These are phyloP conservation scores for Xylaria sp. DNA, from an alignment of 2,329 filamentous ascomycete species.

Conservation along the genomic window DNA sequence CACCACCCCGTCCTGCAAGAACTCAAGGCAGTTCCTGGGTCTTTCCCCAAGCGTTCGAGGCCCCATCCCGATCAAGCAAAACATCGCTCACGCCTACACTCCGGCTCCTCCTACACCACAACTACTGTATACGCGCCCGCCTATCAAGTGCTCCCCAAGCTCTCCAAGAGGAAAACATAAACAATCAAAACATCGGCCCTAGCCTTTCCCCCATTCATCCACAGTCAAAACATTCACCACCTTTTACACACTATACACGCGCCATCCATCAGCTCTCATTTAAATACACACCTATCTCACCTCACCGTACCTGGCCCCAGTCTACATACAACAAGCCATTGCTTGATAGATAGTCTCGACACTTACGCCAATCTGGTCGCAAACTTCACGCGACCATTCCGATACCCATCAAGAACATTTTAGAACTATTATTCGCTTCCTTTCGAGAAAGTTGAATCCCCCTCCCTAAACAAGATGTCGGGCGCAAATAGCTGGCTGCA, in stretches of 20 bases:
- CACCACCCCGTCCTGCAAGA: not conserved
- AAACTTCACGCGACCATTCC: constrained; percentile 48
- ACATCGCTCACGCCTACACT: not conserved
- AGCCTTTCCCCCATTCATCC: constrained; percentile 33
- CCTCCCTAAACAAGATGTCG: constrained; percentile 64
- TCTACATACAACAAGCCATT: constrained; percentile 42
- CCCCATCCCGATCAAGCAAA: constrained; percentile 15
- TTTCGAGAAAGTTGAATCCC: constrained; percentile 38
- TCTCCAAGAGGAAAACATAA: constrained; percentile 37
- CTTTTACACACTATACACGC: constrained; percentile 33
- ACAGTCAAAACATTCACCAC: constrained; percentile 31
- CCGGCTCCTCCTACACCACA: not conserved
- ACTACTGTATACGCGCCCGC: constrained; percentile 6
- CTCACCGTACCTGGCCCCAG: constrained; percentile 26
- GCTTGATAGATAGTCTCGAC: constrained; percentile 31
- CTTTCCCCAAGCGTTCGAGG: constrained; percentile 30
- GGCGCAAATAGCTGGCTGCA: constrained; percentile 76
- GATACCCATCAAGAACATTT: constrained; percentile 41
- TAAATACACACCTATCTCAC: constrained; percentile 23
- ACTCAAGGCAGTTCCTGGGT: constrained; percentile 10
- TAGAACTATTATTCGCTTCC: constrained; percentile 15
- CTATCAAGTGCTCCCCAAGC: constrained; percentile 23
- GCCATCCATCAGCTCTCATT: constrained; percentile 28
- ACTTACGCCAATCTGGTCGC: constrained; percentile 49
- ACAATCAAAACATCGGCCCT: constrained; percentile 31